Evolutionary conservation across 2,329 filamentous ascomycete species (phyloP).

Genomic region (Ophiocordyceps camponoti-floridani): DNA sequence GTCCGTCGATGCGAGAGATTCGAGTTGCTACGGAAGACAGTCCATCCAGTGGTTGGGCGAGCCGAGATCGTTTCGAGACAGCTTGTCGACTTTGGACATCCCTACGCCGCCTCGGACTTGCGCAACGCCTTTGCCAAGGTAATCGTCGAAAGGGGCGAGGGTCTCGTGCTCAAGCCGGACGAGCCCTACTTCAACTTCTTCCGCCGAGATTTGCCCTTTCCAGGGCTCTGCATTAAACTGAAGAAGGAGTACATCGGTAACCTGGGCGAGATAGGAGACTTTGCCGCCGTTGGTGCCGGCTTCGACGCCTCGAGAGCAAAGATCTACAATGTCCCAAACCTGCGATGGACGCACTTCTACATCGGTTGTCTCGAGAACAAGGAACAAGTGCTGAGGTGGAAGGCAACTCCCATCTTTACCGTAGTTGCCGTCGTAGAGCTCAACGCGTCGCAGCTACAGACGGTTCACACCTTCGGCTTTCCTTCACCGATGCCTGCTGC

Average conservation of each 20-base stretch:
- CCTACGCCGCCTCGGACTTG: slow-evolving; percentile 33
- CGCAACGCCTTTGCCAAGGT: slow-evolving; percentile 47
- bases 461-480: slow-evolving; percentile 29
- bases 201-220: slow-evolving; percentile 15
- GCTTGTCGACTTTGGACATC: slow-evolving; percentile 45
- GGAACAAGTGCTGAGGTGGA: slow-evolving; percentile 31
- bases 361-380: slow-evolving; percentile 61
- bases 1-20: slow-evolving; percentile 40
- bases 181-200: slow-evolving; percentile 55
- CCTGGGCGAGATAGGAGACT: slow-evolving; percentile 69
- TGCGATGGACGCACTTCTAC: slow-evolving; percentile 67
- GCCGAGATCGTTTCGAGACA: slow-evolving; percentile 50
- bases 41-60: slow-evolving; percentile 35
- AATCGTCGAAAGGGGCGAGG: slow-evolving; percentile 53
- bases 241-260: slow-evolving; percentile 71
- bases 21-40: slow-evolving; percentile 36
- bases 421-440: slow-evolving; percentile 48
- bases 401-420: slow-evolving; percentile 39
- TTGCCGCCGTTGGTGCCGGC: slow-evolving; percentile 59
- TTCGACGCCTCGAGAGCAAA: slow-evolving; percentile 48
- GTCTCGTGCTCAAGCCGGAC: slow-evolving; percentile 64
- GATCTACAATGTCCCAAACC: slow-evolving; percentile 29
- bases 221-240: slow-evolving; percentile 53
- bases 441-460: slow-evolving; percentile 28
- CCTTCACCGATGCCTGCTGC: slow-evolving; percentile 19